phyloP scores from a whole-genome alignment of 768 basidiomycete genomes.

The Macrolepiota dolichaula region DNA sequence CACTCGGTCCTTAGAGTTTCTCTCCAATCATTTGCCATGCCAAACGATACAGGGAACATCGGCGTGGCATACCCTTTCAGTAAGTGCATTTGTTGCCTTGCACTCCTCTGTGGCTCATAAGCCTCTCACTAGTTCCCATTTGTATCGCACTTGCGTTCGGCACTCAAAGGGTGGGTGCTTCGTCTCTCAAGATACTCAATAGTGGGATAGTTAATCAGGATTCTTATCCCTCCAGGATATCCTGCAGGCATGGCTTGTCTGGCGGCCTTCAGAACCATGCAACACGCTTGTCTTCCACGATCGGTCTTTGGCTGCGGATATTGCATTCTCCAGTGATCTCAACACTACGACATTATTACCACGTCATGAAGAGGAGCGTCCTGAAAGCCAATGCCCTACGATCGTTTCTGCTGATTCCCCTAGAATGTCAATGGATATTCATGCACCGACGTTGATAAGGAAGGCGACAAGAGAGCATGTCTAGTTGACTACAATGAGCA shows the following conservation, averaged over 20 bases:
- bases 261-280: background rate
- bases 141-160: background rate
- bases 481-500: too few species aligned
- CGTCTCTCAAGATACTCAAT: background rate
- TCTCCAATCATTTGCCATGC: background rate
- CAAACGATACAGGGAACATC: background rate
- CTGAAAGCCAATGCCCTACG: too few species aligned
- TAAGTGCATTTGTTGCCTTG: background rate
- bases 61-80: background rate
- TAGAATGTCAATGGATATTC: too few species aligned
- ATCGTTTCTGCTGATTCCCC: too few species aligned
- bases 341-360: background rate
- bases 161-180: background rate
- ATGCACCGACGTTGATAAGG: too few species aligned
- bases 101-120: too few species aligned
- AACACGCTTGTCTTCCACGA: background rate
- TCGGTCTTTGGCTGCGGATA: background rate
- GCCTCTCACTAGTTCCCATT: background rate
- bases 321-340: background rate
- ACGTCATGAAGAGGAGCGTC: too few species aligned
- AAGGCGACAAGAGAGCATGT: too few species aligned
- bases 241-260: background rate
- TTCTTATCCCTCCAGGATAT: background rate
- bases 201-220: background rate
- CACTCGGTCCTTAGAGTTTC: background rate